Base-by-base conservation (phyloP, 345 rosid species). In the Eucalyptus viminalis region DNA sequence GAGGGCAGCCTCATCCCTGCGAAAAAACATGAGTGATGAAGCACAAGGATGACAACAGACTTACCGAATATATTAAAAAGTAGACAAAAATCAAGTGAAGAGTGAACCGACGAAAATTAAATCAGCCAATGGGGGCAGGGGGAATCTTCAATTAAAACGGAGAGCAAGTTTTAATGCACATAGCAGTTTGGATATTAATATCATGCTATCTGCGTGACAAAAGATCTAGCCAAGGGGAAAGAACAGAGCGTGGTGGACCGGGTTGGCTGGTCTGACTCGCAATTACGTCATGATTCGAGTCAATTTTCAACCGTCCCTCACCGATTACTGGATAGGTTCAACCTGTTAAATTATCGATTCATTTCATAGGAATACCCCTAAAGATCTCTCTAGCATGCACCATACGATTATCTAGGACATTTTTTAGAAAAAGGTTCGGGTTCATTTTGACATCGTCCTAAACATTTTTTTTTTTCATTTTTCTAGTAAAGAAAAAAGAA, bases 391-490 rank as follows among this genome's bases (percentile, higher is more conserved):
- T 4, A 2, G 76, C 76, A 15, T n/a, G 76, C 76, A 67, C 4
- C 11, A n/a, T 65, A 7, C n/a, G 11, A 7, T 7, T 7, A 65
- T 4, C 14, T 7, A 14, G 0, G 2, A 29, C 9, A 6, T 65
- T 4, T 14, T 3, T 29, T 2, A 6, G 72, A 29, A 65, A 65
- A 65, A 67, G 6, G 37, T 2, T 14, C 1, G 9, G 40, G 10
- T n/a, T 67, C 21, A n/a, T 67, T 14, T 7, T 15, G 6, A n/a
- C 40, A 67, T 15, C 76, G 14, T n/a, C 37, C 5, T 14, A 65
- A 1, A n/a, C 6, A 0, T 5, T 7, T 0, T 6, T 65, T n/a
- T 27, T 13, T 29, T 29, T 0, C 8, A 4, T 0, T 60, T 27
- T 0, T 21, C 69, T 27, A 27, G 31, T 16, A 25, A 25, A 60